Conservation (phyloP, 1,284 basidiomycete species). For the Puccinia triticina region DNA sequence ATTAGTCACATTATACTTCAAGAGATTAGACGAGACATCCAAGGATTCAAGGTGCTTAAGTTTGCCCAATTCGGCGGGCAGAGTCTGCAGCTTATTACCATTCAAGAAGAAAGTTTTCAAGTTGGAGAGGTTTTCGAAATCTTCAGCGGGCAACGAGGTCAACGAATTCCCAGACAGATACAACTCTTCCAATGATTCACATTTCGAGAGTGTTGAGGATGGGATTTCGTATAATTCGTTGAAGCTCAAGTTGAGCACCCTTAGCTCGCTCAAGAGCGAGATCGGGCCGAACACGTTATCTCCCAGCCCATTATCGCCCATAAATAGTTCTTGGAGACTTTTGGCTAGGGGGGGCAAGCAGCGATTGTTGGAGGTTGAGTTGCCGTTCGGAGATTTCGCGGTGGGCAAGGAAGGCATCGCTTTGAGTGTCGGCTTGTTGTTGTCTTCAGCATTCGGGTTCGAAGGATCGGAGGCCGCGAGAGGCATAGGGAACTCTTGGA, state of each 20-base stretch:
- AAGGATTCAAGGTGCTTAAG: conserved; percentile 78
- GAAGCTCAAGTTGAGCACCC: conserved; percentile 88
- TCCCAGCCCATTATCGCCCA: conserved; percentile 85
- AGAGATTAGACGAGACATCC: conserved; percentile 89
- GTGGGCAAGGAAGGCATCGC: conserved; percentile 56
- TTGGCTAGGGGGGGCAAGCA: conserved; percentile 70
- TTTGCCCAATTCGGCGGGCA: conserved; percentile 86
- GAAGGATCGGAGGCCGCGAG: conserved; percentile 59
- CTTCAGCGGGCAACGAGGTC: conserved; percentile 84
- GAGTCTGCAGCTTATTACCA: conserved; percentile 87
- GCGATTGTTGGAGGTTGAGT: conserved; percentile 53
- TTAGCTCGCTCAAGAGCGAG: conserved; percentile 74
- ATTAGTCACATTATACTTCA: conserved; percentile 98
- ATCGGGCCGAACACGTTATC: conserved; percentile 80
- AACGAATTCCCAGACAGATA: conserved; percentile 94
- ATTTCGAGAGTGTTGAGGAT: conserved; percentile 71
- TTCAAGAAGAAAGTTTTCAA: conserved; percentile 83
- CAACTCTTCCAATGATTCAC: conserved; percentile 74
- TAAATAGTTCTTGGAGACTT: conserved; percentile 75
- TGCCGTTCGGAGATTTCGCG: conserved; percentile 53
- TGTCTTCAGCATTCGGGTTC: conserved; percentile 51
- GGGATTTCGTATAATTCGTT: conserved; percentile 93
- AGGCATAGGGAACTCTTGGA: conserved; percentile 74
- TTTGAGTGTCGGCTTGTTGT: neutral
- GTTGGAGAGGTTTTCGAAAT: conserved; percentile 71